Conservation (phyloP, 176 grass and related monocot species). For the Triticum aestivum region IWGSC_CS_RefSeq_v2.1 NC_057801.1:643312064-643312563, state of each 20-base stretch:
- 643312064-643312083: slow-evolving; percentile 70
- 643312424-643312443: neutral
- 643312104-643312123: slow-evolving; percentile 84
- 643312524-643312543: slow-evolving; percentile 46
- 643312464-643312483: neutral
- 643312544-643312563: slow-evolving; percentile 69
- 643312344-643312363: neutral
- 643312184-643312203: slow-evolving; percentile 5
- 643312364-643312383: neutral
- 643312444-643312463: neutral
- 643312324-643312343: neutral
- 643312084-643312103: slow-evolving; percentile 83
- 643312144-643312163: slow-evolving; percentile 17
- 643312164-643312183: slow-evolving; percentile 31
- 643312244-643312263: neutral
- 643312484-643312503: slow-evolving; percentile 15
- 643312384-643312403: neutral
- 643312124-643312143: slow-evolving; percentile 34
- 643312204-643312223: neutral
- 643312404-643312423: neutral
- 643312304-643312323: neutral
- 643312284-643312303: neutral
- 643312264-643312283: neutral
- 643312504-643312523: slow-evolving; percentile 9
- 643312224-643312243: neutral